Conservation (phyloP, 768 basidiomycete genomes). For the Lactarius trivialis region DNA sequence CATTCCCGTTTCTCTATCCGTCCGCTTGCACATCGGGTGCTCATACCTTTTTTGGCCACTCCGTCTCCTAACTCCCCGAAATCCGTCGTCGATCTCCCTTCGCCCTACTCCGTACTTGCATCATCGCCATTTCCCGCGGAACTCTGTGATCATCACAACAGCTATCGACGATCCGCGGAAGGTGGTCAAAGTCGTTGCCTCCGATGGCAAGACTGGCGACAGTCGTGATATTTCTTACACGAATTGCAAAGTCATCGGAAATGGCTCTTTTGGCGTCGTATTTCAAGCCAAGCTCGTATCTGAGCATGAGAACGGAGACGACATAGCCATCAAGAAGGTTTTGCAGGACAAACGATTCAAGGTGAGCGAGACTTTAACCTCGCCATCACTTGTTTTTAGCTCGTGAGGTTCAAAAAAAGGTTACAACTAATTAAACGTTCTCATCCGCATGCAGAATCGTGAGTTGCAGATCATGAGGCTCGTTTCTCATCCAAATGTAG, state of each 20-base stretch:
- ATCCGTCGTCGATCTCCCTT: conserved; percentile 1
- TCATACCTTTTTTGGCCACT: conserved; percentile 24
- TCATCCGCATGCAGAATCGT: conserved; percentile 63
- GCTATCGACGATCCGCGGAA: conserved; percentile 95
- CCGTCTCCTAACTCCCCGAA: conserved; percentile 6
- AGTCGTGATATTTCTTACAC: conserved; percentile 88
- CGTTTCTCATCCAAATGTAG: conserved; percentile 94
- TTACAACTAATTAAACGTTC: conserved; percentile 4
- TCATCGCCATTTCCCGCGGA: conserved; percentile 24
- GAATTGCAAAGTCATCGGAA: conserved; percentile 97
- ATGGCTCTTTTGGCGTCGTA: conserved; percentile 98
- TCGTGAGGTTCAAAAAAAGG: conserved; percentile 5
- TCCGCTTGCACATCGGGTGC: conserved; percentile 29
- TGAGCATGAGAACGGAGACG: conserved; percentile 57
- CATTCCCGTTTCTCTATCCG: conserved; percentile 19
- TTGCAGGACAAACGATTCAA: conserved; percentile 99
- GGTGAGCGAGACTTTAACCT: conserved; percentile 44
- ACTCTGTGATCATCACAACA: conserved; percentile 31
- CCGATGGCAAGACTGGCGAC: conserved; percentile 89
- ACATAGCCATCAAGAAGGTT: conserved; percentile 99
- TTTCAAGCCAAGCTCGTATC: conserved; percentile 88
- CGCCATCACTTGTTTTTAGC: background rate
- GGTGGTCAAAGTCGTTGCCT: conserved; percentile 91
- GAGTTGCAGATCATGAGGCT: conserved; percentile 99
- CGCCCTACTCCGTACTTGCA: conserved; percentile 28